A percentile compares a stretch with the other conserved stretches of the same genome.
phyloP scores from a whole-genome alignment of 306 rosid genomes.

The Psophocarpus tetragonolobus region DNA sequence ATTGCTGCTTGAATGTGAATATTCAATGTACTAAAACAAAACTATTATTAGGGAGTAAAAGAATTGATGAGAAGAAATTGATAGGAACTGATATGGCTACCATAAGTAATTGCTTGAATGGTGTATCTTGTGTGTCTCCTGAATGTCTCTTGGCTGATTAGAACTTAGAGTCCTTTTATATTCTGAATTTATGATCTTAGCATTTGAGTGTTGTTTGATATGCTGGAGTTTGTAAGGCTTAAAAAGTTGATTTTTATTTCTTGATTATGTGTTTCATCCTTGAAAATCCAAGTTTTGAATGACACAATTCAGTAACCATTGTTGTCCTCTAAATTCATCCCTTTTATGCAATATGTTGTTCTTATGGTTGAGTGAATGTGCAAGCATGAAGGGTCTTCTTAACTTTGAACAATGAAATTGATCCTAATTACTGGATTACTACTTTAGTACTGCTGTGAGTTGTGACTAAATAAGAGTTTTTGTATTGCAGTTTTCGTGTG shows the following conservation, averaged over 20 bases:
- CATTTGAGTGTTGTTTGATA: not conserved
- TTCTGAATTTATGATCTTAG: not conserved
- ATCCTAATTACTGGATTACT: not conserved
- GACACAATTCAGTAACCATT: not conserved
- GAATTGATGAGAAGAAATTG: not conserved
- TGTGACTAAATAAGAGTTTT: not conserved
- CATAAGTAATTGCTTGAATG: not conserved
- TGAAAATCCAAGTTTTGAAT: conserved; percentile 12
- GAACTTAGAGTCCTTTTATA: not conserved
- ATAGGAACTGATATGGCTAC: not conserved
- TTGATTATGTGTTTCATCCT: conserved; percentile 5
- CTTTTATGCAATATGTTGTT: not conserved
- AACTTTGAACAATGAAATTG: not conserved
- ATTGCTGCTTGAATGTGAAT: conserved; percentile 26
- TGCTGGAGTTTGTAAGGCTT: conserved; percentile 15
- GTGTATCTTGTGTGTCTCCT: not conserved
- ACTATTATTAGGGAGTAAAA: not conserved
- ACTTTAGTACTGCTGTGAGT: not conserved
- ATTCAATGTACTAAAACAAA: not conserved
- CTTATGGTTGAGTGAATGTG: not conserved
- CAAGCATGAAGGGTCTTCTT: not conserved
- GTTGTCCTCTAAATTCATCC: not conserved
- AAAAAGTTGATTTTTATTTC: not conserved
- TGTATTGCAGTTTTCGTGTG: not conserved
- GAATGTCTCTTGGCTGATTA: not conserved